A percentile compares a stretch with the other conserved stretches of the same genome.
Conservation (phyloP, 108 stramenopile species). For the Poteriospumella lacustris region DNA sequence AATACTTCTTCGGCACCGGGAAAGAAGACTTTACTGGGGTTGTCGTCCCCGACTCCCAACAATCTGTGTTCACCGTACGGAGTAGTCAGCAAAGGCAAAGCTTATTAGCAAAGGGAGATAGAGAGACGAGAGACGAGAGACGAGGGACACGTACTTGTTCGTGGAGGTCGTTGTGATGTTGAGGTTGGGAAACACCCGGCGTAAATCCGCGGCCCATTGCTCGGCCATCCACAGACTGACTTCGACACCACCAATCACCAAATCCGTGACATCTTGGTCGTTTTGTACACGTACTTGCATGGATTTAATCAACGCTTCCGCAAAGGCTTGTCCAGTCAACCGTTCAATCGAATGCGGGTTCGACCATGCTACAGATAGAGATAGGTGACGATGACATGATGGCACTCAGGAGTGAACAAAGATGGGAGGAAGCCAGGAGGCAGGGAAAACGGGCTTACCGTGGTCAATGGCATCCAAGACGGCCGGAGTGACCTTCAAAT, state of each 20-base stretch:
- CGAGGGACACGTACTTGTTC: constrained; percentile 54
- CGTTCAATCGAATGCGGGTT: constrained; percentile 9
- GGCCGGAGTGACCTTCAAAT: background rate
- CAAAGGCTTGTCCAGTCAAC: background rate
- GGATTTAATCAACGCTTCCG: background rate
- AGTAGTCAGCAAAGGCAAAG: background rate
- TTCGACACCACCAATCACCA: constrained; percentile 70
- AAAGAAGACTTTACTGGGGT: constrained; percentile 4
- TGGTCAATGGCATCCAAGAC: constrained; percentile 6
- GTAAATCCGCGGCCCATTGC: constrained; percentile 69
- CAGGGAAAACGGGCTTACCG: background rate
- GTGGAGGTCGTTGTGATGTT: constrained; percentile 56
- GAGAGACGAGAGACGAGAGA: background rate
- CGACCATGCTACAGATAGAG: constrained; percentile 14
- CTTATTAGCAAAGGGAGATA: constrained; percentile 8
- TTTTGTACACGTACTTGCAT: background rate
- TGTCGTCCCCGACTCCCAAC: background rate
- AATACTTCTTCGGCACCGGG: constrained; percentile 14
- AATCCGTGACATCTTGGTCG: constrained; percentile 44
- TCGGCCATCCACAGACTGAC: constrained; percentile 73
- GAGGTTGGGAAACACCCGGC: constrained; percentile 66
- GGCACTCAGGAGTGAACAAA: background rate
- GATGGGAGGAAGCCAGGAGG: background rate
- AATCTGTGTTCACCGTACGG: background rate
- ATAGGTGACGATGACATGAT: background rate